Conservation (phyloP, 2,329 filamentous ascomycete species). For the Colletotrichum musicola region DNA sequence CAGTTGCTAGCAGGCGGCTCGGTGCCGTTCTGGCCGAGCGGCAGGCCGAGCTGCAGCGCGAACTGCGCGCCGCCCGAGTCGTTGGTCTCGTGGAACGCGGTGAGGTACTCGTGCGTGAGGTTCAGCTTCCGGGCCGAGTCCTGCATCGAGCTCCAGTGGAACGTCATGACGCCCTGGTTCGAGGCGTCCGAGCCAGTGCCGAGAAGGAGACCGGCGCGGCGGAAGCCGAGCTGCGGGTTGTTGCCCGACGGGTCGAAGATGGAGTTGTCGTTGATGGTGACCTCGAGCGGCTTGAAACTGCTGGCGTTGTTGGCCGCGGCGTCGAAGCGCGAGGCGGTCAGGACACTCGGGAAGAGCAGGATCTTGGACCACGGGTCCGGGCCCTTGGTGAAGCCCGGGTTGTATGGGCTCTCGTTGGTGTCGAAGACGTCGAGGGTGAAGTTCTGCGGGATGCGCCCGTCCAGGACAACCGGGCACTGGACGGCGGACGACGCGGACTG, state of each 20-base stretch:
- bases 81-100: slow-evolving; percentile 62
- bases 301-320: slow-evolving; percentile 50
- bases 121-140: slow-evolving; percentile 66
- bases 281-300: slow-evolving; percentile 56
- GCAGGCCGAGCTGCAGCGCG: slow-evolving; percentile 66
- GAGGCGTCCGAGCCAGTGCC: slow-evolving; percentile 62
- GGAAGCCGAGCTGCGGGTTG: slow-evolving; percentile 62
- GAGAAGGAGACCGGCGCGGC: slow-evolving; percentile 55
- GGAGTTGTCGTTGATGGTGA: slow-evolving; percentile 68
- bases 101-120: slow-evolving; percentile 71
- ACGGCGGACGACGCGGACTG: slow-evolving; percentile 23
- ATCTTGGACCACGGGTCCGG: slow-evolving; percentile 63
- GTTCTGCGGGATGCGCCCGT: slow-evolving; percentile 58
- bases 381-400: slow-evolving; percentile 65
- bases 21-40: slow-evolving; percentile 55
- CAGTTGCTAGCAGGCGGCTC: slow-evolving; percentile 52
- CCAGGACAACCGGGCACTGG: slow-evolving; percentile 57
- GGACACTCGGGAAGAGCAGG: slow-evolving; percentile 58
- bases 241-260: slow-evolving; percentile 64
- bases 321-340: slow-evolving; percentile 54
- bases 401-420: slow-evolving; percentile 59
- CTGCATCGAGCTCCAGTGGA: slow-evolving; percentile 71
- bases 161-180: slow-evolving; percentile 67
- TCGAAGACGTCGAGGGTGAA: slow-evolving; percentile 57
- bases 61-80: slow-evolving; percentile 64